phyloP scores from a whole-genome alignment of 805 yeast genomes.

The Candida germanica region DNA sequence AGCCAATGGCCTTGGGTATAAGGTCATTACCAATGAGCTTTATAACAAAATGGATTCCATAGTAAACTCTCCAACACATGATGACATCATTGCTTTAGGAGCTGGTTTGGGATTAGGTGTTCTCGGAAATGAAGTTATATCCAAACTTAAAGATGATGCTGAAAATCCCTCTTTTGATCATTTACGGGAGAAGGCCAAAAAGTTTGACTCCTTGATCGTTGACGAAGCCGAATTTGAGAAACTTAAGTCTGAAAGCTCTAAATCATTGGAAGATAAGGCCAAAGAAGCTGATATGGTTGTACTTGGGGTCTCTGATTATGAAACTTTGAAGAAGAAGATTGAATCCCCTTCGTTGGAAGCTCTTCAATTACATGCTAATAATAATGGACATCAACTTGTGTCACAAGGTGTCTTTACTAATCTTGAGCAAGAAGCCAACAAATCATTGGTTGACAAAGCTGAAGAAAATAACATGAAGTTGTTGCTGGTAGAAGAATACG shows the following conservation, averaged over 20 bases:
- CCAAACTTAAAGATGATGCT: conserved; percentile 1
- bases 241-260: conserved; percentile 1
- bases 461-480: conserved; percentile 3
- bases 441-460: conserved; percentile 9
- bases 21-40: conserved; percentile 10
- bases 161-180: conserved; percentile 4
- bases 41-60: conserved; percentile 2
- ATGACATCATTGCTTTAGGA: conserved; percentile 6
- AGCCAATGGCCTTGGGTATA: conserved; percentile 14
- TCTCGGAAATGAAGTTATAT: conserved; percentile 2
- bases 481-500: conserved; percentile 20
- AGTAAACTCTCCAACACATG: conserved; percentile 13
- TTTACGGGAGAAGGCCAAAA: conserved; percentile 2
- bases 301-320: neutral
- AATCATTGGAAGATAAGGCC: conserved; percentile 1
- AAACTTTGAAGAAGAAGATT: neutral
- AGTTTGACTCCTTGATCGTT: conserved; percentile 1
- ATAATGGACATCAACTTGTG: neutral
- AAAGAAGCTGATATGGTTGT: conserved; percentile 18
- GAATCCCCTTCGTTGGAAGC: conserved; percentile 11
- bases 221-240: neutral
- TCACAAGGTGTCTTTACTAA: neutral
- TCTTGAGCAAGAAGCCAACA: conserved; percentile 6
- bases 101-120: conserved; percentile 8
- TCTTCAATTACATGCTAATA: neutral